A percentile compares a stretch with the other conserved stretches of the same genome.
phyloP scores from a whole-genome alignment of 352 stramenopile genomes.

The Pythium aphanidermatum region DNA sequence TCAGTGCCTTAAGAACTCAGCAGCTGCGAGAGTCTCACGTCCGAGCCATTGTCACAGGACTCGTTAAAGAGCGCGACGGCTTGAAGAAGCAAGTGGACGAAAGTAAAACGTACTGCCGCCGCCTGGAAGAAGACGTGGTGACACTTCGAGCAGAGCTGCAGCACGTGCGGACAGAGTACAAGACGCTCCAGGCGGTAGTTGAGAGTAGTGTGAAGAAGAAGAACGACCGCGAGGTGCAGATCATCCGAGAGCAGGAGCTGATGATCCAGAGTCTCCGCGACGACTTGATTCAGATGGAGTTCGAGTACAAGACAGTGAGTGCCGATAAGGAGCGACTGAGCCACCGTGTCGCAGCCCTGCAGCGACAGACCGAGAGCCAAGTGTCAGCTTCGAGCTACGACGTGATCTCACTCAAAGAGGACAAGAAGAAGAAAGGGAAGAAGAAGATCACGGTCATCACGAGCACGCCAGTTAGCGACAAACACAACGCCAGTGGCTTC shows the following conservation, averaged over 20 bases:
- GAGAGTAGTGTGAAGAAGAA: slow-evolving; percentile 15
- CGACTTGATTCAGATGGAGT: slow-evolving; percentile 60
- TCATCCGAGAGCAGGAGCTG: slow-evolving; percentile 39
- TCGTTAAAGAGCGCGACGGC: slow-evolving; percentile 25
- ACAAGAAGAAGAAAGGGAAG: slow-evolving; percentile 23
- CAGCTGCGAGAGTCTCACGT: slow-evolving; percentile 34
- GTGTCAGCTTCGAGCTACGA: slow-evolving; percentile 33
- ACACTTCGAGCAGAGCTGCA: slow-evolving; percentile 32
- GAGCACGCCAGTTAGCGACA: too few species aligned
- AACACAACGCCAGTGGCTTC: slow-evolving; percentile 28
- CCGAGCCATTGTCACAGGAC: slow-evolving; percentile 14
- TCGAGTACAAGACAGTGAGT: slow-evolving; percentile 49
- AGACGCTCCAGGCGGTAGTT: slow-evolving; percentile 30
- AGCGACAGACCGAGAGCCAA: slow-evolving; percentile 13
- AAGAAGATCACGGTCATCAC: slow-evolving; percentile 24
- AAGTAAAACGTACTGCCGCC: slow-evolving; percentile 39
- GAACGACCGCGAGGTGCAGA: slow-evolving; percentile 22
- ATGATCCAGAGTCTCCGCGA: slow-evolving; percentile 46
- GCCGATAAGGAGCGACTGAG: slow-evolving; percentile 33
- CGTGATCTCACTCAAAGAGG: slow-evolving; percentile 32
- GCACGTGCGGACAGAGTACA: slow-evolving; percentile 36
- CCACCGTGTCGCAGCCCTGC: slow-evolving; percentile 28
- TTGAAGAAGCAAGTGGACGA: slow-evolving; percentile 35
- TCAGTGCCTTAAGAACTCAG: slow-evolving; percentile 34
- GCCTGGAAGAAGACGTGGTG: slow-evolving; percentile 46